Evolutionary conservation across 805 yeast species (phyloP).

Genomic region (Lipomyces sp.): DNA sequence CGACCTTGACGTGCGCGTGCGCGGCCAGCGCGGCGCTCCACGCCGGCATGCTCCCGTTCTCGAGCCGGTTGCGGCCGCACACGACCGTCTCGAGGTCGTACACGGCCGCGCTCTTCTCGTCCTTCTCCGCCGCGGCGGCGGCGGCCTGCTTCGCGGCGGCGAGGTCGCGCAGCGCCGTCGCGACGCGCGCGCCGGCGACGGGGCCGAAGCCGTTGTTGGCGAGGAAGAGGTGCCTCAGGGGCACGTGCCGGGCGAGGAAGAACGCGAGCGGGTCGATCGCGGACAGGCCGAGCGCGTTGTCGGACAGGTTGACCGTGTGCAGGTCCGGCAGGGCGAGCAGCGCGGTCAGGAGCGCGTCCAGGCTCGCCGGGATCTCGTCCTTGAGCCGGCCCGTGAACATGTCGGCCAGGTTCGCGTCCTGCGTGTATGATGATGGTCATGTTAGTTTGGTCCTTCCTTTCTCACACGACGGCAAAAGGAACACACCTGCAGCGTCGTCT

Average conservation of each 20-base stretch:
- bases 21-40: conserved; percentile 81
- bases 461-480: too few relatives aligned
- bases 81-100: conserved; percentile 62
- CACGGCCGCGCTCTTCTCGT: too few relatives aligned
- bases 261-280: conserved; percentile 86
- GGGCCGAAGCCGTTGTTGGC: conserved; percentile 99
- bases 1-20: conserved; percentile 63
- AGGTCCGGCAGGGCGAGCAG: conserved; percentile 66
- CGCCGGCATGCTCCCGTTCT: conserved; percentile 86
- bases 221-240: conserved; percentile 79
- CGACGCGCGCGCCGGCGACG: conserved; percentile 91
- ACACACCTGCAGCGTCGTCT: conserved; percentile 43
- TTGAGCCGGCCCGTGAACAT: conserved; percentile 91
- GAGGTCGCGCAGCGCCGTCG: conserved; percentile 72
- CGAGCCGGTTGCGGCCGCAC: conserved; percentile 96
- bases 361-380: conserved; percentile 87
- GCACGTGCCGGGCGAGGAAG: conserved; percentile 68
- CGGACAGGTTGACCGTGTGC: conserved; percentile 76
- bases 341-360: conserved; percentile 68
- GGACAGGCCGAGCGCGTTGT: conserved; percentile 95
- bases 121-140: background rate
- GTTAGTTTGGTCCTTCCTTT: too few relatives aligned
- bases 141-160: conserved; percentile 57
- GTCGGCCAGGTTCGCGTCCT: conserved; percentile 67
- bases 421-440: background rate